phyloP scores from a whole-genome alignment of 257 asterid genomes.

The Coffea eugenioides region DNA sequence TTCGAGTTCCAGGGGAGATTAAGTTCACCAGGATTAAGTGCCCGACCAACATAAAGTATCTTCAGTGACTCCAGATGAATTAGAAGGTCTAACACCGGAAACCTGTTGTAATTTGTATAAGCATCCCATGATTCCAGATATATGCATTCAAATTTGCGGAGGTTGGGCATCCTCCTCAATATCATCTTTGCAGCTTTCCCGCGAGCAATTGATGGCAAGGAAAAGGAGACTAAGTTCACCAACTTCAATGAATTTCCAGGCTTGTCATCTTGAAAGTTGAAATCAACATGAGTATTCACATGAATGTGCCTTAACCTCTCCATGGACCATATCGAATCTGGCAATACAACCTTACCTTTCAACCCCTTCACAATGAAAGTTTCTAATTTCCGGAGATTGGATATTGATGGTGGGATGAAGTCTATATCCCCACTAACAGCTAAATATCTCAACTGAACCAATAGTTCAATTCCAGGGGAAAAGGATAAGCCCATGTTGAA shows the following conservation, averaged over 20 bases:
- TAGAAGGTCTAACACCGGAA: neutral
- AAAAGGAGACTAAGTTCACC: neutral
- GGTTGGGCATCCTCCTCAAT: neutral
- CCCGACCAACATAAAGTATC: neutral
- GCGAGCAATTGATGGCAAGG: neutral
- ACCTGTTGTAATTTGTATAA: neutral
- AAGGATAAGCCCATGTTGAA: neutral
- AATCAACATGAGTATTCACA: neutral
- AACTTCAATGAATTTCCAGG: neutral
- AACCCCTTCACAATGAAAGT: neutral
- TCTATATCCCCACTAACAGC: neutral
- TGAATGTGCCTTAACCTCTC: conserved; percentile 3
- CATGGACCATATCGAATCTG: neutral
- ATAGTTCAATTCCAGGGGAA: neutral
- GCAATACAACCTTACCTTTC: neutral
- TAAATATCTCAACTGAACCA: neutral
- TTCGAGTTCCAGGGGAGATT: neutral
- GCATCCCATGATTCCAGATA: neutral
- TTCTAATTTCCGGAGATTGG: neutral
- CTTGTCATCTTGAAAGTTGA: neutral
- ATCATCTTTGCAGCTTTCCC: neutral
- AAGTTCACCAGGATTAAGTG: neutral
- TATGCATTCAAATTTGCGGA: neutral
- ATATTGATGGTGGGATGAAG: neutral
- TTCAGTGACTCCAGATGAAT: neutral